Conservation (phyloP, 2,329 filamentous ascomycete species). For the Neonectria faginata region DNA sequence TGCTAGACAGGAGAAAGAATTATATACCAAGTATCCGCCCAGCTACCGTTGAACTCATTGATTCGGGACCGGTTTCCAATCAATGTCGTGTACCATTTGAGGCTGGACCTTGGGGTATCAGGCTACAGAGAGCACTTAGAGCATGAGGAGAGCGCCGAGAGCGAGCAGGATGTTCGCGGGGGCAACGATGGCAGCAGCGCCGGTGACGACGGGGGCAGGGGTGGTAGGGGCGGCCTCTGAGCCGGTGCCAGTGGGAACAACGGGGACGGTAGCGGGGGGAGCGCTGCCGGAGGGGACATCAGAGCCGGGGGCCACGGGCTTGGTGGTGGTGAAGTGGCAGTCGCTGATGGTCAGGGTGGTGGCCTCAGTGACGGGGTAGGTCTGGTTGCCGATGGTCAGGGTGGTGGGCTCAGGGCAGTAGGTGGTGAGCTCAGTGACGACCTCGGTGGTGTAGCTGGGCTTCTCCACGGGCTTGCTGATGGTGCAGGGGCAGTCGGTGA, state of each 20-base stretch:
- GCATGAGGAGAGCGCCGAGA: neutral
- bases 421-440: neutral
- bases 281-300: neutral
- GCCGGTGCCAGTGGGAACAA: neutral
- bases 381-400: neutral
- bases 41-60: neutral
- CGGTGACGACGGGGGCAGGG: neutral
- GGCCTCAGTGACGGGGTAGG: neutral
- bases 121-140: neutral
- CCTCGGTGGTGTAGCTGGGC: slow-evolving; percentile 41
- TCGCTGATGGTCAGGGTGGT: neutral
- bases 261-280: neutral
- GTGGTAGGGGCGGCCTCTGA: neutral
- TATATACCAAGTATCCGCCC: neutral
- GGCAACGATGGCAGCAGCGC: neutral
- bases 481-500: neutral
- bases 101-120: neutral
- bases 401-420: neutral
- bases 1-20: neutral
- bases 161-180: neutral
- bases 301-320: neutral
- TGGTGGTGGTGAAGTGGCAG: neutral
- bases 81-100: neutral
- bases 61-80: neutral
- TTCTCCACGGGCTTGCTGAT: slow-evolving; percentile 53